These are phyloP conservation scores for Oryza nivara DNA, from an alignment of 176 grass and related monocot genomes.

Conservation along the genomic window DNA sequence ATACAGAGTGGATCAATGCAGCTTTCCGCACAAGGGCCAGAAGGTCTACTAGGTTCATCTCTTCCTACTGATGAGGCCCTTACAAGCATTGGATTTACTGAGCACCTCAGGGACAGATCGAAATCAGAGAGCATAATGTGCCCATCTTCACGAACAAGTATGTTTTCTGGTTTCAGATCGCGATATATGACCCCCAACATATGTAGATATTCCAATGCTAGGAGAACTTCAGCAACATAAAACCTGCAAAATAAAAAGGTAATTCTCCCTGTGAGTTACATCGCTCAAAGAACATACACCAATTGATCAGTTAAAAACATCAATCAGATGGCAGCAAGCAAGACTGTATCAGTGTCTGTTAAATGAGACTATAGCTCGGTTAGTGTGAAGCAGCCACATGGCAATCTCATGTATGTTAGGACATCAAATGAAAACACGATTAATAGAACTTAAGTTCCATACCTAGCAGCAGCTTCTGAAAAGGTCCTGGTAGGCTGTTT, in stretches of 20 bases:
- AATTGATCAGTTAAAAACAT: not conserved
- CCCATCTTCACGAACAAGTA: slow-evolving; percentile 97
- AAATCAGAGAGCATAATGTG: slow-evolving; percentile 99
- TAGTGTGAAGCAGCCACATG: not conserved
- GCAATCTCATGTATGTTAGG: slow-evolving; percentile 10
- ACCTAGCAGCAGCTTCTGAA: slow-evolving; percentile 88
- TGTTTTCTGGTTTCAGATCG: slow-evolving; percentile 98
- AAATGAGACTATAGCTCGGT: not conserved
- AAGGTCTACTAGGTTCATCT: slow-evolving; percentile 75
- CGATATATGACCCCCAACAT: slow-evolving; percentile 99
- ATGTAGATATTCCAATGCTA: slow-evolving; percentile 96
- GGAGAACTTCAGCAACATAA: slow-evolving; percentile 89
- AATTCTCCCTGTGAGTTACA: slow-evolving; percentile 26
- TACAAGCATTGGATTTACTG: slow-evolving; percentile 82
- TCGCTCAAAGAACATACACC: slow-evolving; percentile 12
- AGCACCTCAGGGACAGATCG: slow-evolving; percentile 95
- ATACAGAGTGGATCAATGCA: slow-evolving; percentile 95
- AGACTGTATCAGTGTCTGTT: not conserved
- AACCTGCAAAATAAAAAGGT: slow-evolving; percentile 56
- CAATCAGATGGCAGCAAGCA: not conserved
- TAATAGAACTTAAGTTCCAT: slow-evolving; percentile 7
- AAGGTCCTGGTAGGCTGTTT: slow-evolving; percentile 87
- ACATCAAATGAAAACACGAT: not conserved
- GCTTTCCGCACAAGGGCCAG: slow-evolving; percentile 83
- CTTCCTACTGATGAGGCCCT: slow-evolving; percentile 71